phyloP scores from a whole-genome alignment of 345 rosid genomes.

The Salix purpurea region DNA sequence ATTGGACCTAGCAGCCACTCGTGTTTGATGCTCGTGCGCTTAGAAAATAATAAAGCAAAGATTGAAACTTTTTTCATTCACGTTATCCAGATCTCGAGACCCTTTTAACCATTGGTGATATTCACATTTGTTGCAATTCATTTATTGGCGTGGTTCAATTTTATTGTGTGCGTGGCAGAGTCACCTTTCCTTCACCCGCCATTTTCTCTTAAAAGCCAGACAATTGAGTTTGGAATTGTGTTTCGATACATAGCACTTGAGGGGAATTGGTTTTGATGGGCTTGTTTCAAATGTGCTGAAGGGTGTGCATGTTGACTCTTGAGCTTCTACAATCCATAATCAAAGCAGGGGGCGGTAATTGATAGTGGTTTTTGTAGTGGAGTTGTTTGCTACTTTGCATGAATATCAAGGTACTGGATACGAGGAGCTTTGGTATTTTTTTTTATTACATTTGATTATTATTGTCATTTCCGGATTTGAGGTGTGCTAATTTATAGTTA shows the following conservation, averaged over 20 bases:
- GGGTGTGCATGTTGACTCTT: constrained; percentile 22
- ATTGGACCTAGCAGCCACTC: constrained; percentile 32
- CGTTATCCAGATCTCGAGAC: constrained; percentile 43
- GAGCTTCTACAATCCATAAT: constrained; percentile 29
- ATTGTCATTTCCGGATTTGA: constrained; percentile 32
- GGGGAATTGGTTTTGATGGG: constrained; percentile 14
- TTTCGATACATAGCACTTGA: constrained; percentile 32
- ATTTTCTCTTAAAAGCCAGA: constrained; percentile 24
- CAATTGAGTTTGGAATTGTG: constrained; percentile 11
- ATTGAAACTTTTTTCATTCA: neutral
- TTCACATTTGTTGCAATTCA: constrained; percentile 28
- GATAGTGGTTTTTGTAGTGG: constrained; percentile 17
- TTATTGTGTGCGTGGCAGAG: neutral
- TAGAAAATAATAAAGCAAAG: neutral
- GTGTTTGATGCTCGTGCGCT: constrained; percentile 42
- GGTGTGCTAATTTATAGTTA: constrained; percentile 16
- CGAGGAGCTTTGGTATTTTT: constrained; percentile 18
- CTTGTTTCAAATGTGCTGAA: constrained; percentile 18
- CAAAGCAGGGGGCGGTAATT: constrained; percentile 52
- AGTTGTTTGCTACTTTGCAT: constrained; percentile 42
- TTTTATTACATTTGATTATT: constrained; percentile 33
- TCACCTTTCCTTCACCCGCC: constrained; percentile 52
- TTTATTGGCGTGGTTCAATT: constrained; percentile 4
- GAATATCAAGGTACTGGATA: constrained; percentile 49
- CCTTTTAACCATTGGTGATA: constrained; percentile 12